These are phyloP conservation scores for Globisporangium emineosum DNA, from an alignment of 352 stramenopile species.

Conservation along the genomic window DNA sequence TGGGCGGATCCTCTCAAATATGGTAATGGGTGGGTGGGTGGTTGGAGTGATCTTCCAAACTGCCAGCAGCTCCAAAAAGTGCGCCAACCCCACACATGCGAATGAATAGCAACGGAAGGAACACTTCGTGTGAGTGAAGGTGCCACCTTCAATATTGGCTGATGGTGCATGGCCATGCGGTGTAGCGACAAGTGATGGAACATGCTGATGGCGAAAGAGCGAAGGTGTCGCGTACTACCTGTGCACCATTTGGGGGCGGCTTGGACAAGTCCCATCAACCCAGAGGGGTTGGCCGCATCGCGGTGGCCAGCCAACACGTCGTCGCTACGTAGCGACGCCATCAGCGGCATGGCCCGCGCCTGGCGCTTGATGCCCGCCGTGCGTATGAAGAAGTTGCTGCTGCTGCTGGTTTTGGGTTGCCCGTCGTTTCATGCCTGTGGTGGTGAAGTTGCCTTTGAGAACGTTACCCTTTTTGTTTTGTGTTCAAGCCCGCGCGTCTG, in stretches of 20 bases:
- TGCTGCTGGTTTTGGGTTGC: not conserved
- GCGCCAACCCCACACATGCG: not conserved
- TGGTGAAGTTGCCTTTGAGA: not conserved
- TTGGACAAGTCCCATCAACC: not conserved
- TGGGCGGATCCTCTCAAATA: not conserved
- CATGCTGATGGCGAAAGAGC: not conserved
- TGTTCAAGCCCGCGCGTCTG: not conserved
- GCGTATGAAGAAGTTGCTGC: not conserved
- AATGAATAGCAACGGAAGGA: not conserved
- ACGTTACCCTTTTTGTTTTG: not conserved
- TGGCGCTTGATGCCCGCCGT: not conserved
- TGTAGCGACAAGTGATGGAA: not conserved
- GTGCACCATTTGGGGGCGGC: too few species aligned
- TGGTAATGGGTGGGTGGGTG: not conserved
- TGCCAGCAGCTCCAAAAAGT: not conserved
- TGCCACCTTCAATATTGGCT: not conserved
- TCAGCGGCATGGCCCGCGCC: not conserved
- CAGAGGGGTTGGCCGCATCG: not conserved
- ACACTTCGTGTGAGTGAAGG: constrained; percentile 1
- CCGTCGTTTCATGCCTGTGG: not conserved
- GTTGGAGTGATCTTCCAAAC: not conserved
- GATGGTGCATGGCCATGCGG: not conserved
- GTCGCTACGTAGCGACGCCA: not conserved
- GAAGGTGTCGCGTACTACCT: not conserved
- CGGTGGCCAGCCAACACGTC: not conserved